A percentile compares a stretch with the other conserved stretches of the same genome.
Evolutionary conservation across 2,329 filamentous ascomycete species (phyloP).

Genomic region (Metarhizium sp.): DNA sequence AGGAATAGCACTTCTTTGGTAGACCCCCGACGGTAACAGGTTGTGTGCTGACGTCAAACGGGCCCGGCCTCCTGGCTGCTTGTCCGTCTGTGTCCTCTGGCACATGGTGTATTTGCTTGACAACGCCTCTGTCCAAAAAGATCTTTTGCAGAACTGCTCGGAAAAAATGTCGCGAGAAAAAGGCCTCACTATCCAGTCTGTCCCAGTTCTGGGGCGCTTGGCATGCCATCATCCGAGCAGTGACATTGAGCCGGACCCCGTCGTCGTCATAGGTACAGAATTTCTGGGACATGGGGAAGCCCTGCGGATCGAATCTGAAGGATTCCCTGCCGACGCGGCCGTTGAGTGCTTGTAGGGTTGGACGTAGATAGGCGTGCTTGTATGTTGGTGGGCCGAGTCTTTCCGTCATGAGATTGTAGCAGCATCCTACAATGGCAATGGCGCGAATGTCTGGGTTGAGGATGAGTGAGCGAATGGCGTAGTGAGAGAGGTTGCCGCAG

Average conservation of each 20-base stretch:
- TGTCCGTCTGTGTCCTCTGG: constrained; percentile 1
- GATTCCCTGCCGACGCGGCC: constrained; percentile 61
- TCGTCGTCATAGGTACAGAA: constrained; percentile 48
- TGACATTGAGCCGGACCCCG: constrained; percentile 85
- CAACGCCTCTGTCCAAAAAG: constrained; percentile 76
- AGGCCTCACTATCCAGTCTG: constrained; percentile 65
- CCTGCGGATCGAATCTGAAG: constrained; percentile 71
- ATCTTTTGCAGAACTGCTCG: constrained; percentile 83
- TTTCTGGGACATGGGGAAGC: constrained; percentile 82
- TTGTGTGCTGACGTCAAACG: constrained; percentile 53
- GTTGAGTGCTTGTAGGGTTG: constrained; percentile 55
- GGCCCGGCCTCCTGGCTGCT: constrained; percentile 19
- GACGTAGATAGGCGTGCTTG: constrained; percentile 70
- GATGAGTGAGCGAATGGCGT: constrained; percentile 77
- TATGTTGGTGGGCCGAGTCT: constrained; percentile 77
- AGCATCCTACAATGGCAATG: constrained; percentile 95
- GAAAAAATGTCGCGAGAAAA: constrained; percentile 91
- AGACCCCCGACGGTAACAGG: constrained; percentile 83
- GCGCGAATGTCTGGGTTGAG: constrained; percentile 77
- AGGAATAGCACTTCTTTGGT: constrained; percentile 67
- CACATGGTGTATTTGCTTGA: constrained; percentile 46
- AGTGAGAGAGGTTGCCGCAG: constrained; percentile 94
- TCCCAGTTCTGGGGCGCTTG: constrained; percentile 95
- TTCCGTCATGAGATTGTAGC: constrained; percentile 94
- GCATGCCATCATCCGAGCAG: constrained; percentile 94